These are phyloP conservation scores for Ophiostoma quercus DNA, from an alignment of 2,329 filamentous ascomycete genomes.

Conservation along the genomic window DNA sequence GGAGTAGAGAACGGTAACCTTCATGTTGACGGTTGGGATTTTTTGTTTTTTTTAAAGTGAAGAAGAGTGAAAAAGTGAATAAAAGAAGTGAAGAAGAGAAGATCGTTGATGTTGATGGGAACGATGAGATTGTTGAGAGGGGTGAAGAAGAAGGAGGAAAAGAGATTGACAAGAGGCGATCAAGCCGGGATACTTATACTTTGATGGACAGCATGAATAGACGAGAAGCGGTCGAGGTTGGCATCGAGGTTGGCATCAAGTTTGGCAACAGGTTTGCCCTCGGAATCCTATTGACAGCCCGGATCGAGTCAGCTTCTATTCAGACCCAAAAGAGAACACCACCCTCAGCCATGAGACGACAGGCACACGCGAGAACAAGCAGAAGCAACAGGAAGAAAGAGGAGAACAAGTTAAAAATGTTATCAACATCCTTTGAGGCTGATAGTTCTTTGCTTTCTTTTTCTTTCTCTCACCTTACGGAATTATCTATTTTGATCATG, in stretches of 20 bases:
- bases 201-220: not conserved
- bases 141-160: not conserved
- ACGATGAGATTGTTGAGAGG: slow-evolving; percentile 7
- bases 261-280: no score
- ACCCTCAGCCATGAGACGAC: not conserved
- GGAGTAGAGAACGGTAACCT: slow-evolving; percentile 26
- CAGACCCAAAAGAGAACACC: slow-evolving; percentile 1
- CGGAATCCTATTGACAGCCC: slow-evolving; percentile 6
- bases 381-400: not conserved
- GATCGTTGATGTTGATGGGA: not conserved
- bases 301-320: slow-evolving; percentile 1
- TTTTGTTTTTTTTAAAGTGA: not conserved
- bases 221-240: not conserved
- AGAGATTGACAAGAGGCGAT: not conserved
- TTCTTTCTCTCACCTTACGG: not conserved
- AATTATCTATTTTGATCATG: not conserved
- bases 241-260: not conserved
- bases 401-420: not conserved
- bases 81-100: not conserved
- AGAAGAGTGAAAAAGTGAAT: not conserved
- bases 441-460: not conserved
- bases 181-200: slow-evolving; percentile 12
- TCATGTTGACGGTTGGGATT: slow-evolving; percentile 21
- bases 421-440: not conserved
- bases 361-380: not conserved